Evolutionary conservation across 495 filamentous ascomycete species (phyloP).

Genomic region (Penicillium cosmopolitanum): DNA sequence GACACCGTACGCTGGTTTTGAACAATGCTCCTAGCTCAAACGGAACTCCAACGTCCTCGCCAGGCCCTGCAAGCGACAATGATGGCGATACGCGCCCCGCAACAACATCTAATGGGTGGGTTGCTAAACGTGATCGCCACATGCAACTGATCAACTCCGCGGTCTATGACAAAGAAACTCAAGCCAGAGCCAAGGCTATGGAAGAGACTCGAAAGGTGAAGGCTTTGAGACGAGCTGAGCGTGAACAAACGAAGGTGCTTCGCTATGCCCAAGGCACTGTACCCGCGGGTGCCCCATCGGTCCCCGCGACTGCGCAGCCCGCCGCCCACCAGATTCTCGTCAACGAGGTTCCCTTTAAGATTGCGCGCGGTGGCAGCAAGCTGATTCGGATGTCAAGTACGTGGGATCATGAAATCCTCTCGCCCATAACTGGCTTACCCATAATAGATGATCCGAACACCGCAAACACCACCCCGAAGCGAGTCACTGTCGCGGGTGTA

Average conservation of each 20-base stretch:
- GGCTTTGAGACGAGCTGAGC: constrained; percentile 58
- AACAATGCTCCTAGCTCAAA: constrained; percentile 55
- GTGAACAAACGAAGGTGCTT: constrained; percentile 62
- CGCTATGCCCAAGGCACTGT: constrained; percentile 50
- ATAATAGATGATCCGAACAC: constrained; percentile 61
- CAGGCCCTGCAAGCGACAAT: constrained; percentile 43
- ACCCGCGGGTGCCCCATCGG: constrained; percentile 30
- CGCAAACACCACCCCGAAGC: constrained; percentile 76
- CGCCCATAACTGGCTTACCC: constrained; percentile 48
- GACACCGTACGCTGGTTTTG: constrained; percentile 73
- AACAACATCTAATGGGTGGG: constrained; percentile 59
- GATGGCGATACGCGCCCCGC: constrained; percentile 32
- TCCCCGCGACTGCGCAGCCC: constrained; percentile 35
- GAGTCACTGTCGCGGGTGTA: constrained; percentile 76
- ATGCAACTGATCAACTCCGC: constrained; percentile 87
- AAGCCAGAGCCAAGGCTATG: constrained; percentile 72
- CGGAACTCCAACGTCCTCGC: constrained; percentile 29
- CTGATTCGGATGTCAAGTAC: constrained; percentile 76
- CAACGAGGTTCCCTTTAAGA: constrained; percentile 75
- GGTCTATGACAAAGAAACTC: constrained; percentile 76
- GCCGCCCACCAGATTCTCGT: constrained; percentile 68
- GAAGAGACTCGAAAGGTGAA: constrained; percentile 69
- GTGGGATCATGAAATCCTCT: constrained; percentile 21
- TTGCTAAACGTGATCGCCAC: constrained; percentile 80
- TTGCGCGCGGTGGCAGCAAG: constrained; percentile 82